A percentile compares a stretch with the other conserved stretches of the same genome.
Evolutionary conservation across 140 eudicot species (phyloP).

Genomic region (Oenanthe javanica): DNA sequence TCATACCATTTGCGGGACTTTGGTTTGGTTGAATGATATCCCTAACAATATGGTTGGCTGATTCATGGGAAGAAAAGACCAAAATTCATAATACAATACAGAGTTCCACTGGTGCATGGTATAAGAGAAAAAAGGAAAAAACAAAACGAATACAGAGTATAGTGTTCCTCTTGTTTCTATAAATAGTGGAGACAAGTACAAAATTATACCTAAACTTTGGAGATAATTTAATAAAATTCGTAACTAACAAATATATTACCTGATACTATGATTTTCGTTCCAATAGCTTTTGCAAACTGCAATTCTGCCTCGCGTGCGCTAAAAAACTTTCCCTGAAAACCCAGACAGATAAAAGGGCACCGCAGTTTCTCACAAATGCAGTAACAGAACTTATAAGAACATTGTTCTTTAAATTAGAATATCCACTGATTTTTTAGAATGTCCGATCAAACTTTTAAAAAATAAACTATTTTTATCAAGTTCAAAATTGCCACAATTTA

Average conservation of each 20-base stretch:
- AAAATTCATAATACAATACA: background rate
- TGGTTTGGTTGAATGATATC: constrained; percentile 49
- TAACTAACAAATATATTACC: constrained; percentile 28
- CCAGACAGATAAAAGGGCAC: constrained; percentile 1
- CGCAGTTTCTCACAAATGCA: background rate
- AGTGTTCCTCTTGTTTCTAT: background rate
- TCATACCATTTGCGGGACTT: constrained; percentile 32
- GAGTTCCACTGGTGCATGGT: background rate
- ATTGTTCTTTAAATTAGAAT: background rate
- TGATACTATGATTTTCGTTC: constrained; percentile 39
- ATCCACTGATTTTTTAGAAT: background rate
- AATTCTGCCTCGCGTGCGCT: constrained; percentile 63
- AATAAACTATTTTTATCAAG: background rate
- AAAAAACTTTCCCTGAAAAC: constrained; percentile 62
- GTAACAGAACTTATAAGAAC: background rate
- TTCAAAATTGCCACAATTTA: background rate
- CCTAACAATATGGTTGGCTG: constrained; percentile 46
- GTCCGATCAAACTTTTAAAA: background rate
- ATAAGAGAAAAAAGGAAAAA: background rate
- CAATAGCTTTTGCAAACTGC: constrained; percentile 42
- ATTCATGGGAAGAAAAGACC: constrained; percentile 3
- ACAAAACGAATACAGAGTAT: background rate
- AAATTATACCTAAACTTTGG: background rate
- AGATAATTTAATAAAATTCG: background rate
- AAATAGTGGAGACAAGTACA: background rate